Evolutionary conservation across 2,329 filamentous ascomycete genomes (phyloP), one percentile per base, ranked within the genome.

Genomic region (Basipetospora chlamydospora): DNA sequence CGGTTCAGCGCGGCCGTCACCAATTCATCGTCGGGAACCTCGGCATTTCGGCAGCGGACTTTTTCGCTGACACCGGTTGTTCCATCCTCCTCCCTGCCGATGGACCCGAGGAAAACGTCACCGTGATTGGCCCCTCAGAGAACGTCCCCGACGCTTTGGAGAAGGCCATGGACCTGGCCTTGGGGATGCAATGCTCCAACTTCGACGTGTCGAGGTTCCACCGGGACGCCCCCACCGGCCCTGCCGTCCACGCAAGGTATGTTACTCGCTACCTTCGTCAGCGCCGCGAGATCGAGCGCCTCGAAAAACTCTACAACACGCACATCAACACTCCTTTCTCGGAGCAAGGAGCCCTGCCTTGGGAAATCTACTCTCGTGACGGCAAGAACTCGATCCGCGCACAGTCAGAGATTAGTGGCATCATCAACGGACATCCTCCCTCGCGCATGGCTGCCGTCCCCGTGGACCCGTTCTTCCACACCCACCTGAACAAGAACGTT

Each of bases 1-100:
- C 80, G 5, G 84, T 96, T 47, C 81, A 88, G 55, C 79, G 80
- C 43, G 85, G 84, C 33, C 77, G 85, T 35, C 90, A 96, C 55
- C 87, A 93, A 55, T 96, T 95, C 64, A 90, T 98, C 51, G 77
- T 94, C 43, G 88, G 88, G 35, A 77, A 88, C 42, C 73, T 78
- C 42, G 86, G 83, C 42, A 71, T 82, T 42, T 77, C 83, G 13
- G 66, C 84, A 23, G 76, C 95, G 40, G 76, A 94, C 31, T 95
- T 98, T 64, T 76, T 95, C 44, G 70, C 77, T 31, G 76, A 94
- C 50, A 96, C 90, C 40, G 88, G 88, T 43, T 98, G 90, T 57
- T 74, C 81, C 29, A 79, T 96, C 41, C 72, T 96, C 39, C 60
- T 96, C 31, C 88, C 85, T 6, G 67, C 67, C 18, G 74, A 79